Base-by-base conservation (phyloP, 208 protist species). In the Lotmaria passim region DNA sequence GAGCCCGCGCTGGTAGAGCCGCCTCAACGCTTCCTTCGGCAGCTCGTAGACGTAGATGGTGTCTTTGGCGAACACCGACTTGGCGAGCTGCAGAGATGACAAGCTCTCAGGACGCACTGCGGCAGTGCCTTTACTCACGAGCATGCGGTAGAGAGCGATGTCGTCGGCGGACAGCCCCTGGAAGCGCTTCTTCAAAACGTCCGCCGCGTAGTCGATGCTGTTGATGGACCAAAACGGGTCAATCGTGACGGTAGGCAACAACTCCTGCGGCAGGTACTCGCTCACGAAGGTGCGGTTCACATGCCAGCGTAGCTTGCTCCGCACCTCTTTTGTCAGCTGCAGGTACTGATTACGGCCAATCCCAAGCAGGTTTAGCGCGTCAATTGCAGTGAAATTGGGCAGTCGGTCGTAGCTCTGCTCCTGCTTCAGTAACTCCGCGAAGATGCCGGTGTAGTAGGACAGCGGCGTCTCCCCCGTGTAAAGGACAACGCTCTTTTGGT, bases 301-400 rank as follows among this genome's bases (percentile, higher is more conserved):
- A 60, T 91, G 88, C 83, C 93, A 97, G 14, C 86, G 74, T 41
- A 90, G 70, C 75, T 97, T 98, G 33, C 90, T 86, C 53, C 95
- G 78, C 48, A 93, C 93, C 66, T 95, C 89, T 59, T 99, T 98
- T 66, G 98, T 98, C 8, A 98, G 79, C 73, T 99, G 94, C 30
- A 99, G 96, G 83, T 97, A 99, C 73, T 99, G 90, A 78, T 99
- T 99, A 31, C 98, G 86, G 17, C 98, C 98, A 64, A 99, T 98
- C 10, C 93, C 96, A 17, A 99, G 72, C 59, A 98, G 67, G 43
- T 95, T 90, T 4, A 98, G 79, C 21, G 96, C 79, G 77, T 99
- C 98, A 3, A 97, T 88, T 14, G 98, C 98, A 14, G 97, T 98
- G 69, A 99, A 99, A 78, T 99, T 99, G 12, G 98, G 98, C 38